Evolutionary conservation across 2,329 filamentous ascomycete species (phyloP).

Genomic region (Xylariaceae sp.): DNA sequence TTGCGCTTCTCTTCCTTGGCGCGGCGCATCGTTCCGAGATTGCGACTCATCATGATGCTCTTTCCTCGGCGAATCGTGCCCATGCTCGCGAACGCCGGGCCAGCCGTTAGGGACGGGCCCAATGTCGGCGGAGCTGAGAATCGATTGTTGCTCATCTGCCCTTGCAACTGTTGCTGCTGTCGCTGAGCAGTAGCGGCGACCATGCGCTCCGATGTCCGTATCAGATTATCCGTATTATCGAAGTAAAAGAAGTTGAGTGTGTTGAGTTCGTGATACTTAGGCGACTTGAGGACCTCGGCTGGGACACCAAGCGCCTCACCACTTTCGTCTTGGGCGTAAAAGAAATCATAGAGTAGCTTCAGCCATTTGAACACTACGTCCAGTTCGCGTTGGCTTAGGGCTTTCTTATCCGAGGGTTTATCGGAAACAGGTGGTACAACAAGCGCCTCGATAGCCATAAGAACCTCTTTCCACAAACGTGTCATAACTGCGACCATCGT

Average conservation of each 20-base stretch:
- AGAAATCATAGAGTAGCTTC: slow-evolving; percentile 85
- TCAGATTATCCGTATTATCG: slow-evolving; percentile 82
- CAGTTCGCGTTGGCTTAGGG: slow-evolving; percentile 79
- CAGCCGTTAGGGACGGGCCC: slow-evolving; percentile 48
- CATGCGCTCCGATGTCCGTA: slow-evolving; percentile 95
- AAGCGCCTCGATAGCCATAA: slow-evolving; percentile 84
- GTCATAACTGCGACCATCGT: slow-evolving; percentile 99
- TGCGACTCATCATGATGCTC: slow-evolving; percentile 91
- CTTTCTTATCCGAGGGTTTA: slow-evolving; percentile 82
- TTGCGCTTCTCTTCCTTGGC: slow-evolving; percentile 94
- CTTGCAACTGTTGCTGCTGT: slow-evolving; percentile 63
- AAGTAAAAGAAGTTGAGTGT: slow-evolving; percentile 99
- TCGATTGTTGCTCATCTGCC: slow-evolving; percentile 54
- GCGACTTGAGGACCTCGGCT: slow-evolving; percentile 86
- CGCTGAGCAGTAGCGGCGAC: slow-evolving; percentile 78
- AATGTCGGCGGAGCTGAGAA: slow-evolving; percentile 58
- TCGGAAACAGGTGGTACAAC: slow-evolving; percentile 93
- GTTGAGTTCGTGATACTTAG: slow-evolving; percentile 96
- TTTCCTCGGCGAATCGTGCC: slow-evolving; percentile 63
- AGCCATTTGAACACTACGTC: slow-evolving; percentile 97
- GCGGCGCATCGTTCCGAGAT: slow-evolving; percentile 92
- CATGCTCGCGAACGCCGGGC: slow-evolving; percentile 59
- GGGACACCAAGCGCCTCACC: slow-evolving; percentile 83
- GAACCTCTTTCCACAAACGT: slow-evolving; percentile 93
- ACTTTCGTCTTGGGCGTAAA: slow-evolving; percentile 86